phyloP scores from a whole-genome alignment of 768 basidiomycete species.

The Hypsizygus marmoreus region DNA sequence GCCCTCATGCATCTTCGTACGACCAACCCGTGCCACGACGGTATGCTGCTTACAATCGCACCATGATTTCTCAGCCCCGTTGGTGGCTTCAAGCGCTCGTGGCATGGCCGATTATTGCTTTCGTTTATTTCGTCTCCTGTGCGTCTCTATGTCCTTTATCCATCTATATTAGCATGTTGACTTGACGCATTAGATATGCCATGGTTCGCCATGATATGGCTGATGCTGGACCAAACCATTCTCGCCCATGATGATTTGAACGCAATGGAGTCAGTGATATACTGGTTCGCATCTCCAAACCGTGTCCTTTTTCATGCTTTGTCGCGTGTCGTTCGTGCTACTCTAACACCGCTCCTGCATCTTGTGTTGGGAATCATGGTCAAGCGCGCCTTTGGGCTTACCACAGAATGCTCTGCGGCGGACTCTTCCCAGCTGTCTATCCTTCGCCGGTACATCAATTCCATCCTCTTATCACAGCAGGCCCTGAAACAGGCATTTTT shows the following conservation, averaged over 20 bases:
- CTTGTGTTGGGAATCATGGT: slow-evolving; percentile 39
- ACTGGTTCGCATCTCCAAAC: slow-evolving; percentile 42
- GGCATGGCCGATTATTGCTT: slow-evolving; percentile 40
- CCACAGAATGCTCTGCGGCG: slow-evolving; percentile 25
- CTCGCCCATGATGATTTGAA: slow-evolving; percentile 27
- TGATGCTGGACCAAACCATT: slow-evolving; percentile 37
- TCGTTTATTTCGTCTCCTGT: slow-evolving; percentile 37
- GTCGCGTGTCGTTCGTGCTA: slow-evolving; percentile 39
- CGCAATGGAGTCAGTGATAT: slow-evolving; percentile 41
- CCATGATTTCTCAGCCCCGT: slow-evolving; percentile 32
- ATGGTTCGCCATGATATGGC: slow-evolving; percentile 41
- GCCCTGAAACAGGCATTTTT: slow-evolving; percentile 38
- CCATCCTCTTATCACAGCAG: slow-evolving; percentile 35
- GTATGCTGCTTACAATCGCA: slow-evolving; percentile 44
- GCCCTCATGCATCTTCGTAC: slow-evolving; percentile 48
- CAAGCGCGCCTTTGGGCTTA: slow-evolving; percentile 43
- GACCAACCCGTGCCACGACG: slow-evolving; percentile 37
- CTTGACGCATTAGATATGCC: slow-evolving; percentile 43
- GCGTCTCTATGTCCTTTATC: too few species aligned
- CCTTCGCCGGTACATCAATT: slow-evolving; percentile 40
- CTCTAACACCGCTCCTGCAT: slow-evolving; percentile 38
- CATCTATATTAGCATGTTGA: too few species aligned
- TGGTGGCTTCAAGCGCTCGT: slow-evolving; percentile 35
- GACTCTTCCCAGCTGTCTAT: slow-evolving; percentile 32
- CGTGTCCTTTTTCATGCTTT: slow-evolving; percentile 42